Base-by-base conservation (phyloP, 306 rosid genomes). In the Vigna radiata region DNA sequence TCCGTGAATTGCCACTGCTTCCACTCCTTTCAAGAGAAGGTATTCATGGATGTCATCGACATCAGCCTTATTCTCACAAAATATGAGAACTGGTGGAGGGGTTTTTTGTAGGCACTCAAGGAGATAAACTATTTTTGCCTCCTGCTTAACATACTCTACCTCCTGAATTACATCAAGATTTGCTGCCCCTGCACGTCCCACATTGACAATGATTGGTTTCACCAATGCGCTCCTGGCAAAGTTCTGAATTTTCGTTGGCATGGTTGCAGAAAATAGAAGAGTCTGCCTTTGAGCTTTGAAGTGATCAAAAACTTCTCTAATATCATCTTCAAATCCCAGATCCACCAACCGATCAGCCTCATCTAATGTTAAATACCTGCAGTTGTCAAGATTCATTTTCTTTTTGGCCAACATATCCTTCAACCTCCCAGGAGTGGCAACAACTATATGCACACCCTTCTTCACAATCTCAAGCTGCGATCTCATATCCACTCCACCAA, bases 301-400 rank as follows among this genome's bases (percentile, higher is more conserved):
- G 75, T 94, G 97, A 84, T 90, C 96, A 75, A 94, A 92, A 63
- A 94, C 97, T 82, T 92, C 97, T 76, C 96, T 83, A 15, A 94
- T 86, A 53, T 92, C 96, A 69, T 94, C 97, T 73, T 94, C 98
- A 18, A 94, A 94, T 62, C 97, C 97, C 83, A 91, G 82, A 89
- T 94, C 98, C 8, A 92, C 98, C 86, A 94, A 78, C 60, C 97
- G 87, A 82, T 94, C 97, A 6, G 97, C 98, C 90, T 94, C 98
- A 19, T 91, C 98, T 79, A 94, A 68, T 6, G 96, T 94, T 43
- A 94, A 83, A 83, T 90, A 94, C 88, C 97, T 85, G 69, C 98
- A 94, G 79, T 85, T 90, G 56, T 94, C 91, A 31, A 94, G 98
- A 79, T 69, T 91, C 97, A 91, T 94, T 83, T 91, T 94, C 79